Evolutionary conservation across 2,329 filamentous ascomycete genomes (phyloP).

Genomic region (Davidsoniella eucalypti): DNA sequence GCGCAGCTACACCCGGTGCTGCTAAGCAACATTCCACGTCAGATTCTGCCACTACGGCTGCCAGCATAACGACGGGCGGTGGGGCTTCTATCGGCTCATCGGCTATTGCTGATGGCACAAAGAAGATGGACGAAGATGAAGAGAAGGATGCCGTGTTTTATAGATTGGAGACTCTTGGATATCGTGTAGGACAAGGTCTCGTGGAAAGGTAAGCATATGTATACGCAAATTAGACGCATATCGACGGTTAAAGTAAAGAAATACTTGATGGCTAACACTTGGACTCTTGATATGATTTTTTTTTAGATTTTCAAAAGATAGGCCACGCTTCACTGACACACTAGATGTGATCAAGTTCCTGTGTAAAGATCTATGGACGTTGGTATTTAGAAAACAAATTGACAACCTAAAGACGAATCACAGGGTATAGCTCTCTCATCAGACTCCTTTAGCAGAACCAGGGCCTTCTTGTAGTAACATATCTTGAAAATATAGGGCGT

Average conservation of each 20-base stretch:
- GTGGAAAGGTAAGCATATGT: conserved; percentile 54
- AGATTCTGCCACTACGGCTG: conserved; percentile 14
- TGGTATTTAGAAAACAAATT: conserved; percentile 91
- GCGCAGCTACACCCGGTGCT: conserved; percentile 5
- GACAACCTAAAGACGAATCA: conserved; percentile 99
- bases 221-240: background rate
- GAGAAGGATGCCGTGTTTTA: conserved; percentile 73
- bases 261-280: background rate
- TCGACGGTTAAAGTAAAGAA: background rate
- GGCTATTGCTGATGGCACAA: conserved; percentile 4
- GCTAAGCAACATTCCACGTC: too few relatives aligned
- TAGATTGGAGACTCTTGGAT: conserved; percentile 69
- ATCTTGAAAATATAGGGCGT: conserved; percentile 44
- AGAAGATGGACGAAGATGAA: conserved; percentile 56
- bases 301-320: conserved; percentile 58
- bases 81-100: conserved; percentile 15
- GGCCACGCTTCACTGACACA: conserved; percentile 78
- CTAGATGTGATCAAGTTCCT: conserved; percentile 96
- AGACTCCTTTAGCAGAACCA: background rate
- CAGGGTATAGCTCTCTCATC: conserved; percentile 35
- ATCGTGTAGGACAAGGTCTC: conserved; percentile 80
- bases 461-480: background rate
- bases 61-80: conserved; percentile 8
- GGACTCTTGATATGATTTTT: conserved; percentile 16
- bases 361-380: conserved; percentile 93